A percentile compares a stretch with the other conserved stretches of the same genome.
Conservation (phyloP, 2,329 filamentous ascomycete species). For the Hypoxylon sp. region DNA sequence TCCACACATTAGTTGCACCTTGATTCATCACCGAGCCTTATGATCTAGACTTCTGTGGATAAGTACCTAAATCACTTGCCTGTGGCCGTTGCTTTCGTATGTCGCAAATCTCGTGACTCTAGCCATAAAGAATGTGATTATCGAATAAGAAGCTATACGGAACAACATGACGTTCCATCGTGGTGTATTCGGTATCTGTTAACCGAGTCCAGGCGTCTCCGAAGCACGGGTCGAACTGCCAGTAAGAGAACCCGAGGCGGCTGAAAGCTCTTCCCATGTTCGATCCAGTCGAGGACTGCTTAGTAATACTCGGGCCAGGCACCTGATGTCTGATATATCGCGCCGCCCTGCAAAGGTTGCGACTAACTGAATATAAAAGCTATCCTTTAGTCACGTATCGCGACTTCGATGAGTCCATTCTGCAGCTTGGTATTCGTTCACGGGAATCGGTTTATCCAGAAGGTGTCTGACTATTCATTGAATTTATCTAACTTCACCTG, state of each 20-base stretch:
- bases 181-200: background rate
- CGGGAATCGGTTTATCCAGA: constrained; percentile 17
- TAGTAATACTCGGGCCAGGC: too few species aligned
- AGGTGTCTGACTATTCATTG: background rate
- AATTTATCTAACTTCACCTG: constrained; percentile 22
- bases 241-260: background rate
- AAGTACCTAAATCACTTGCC: background rate
- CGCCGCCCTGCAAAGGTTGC: background rate
- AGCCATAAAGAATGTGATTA: background rate
- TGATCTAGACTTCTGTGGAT: background rate
- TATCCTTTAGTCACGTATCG: background rate
- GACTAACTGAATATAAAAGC: background rate
- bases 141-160: background rate
- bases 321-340: background rate
- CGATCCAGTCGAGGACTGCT: background rate
- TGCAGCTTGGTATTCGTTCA: constrained; percentile 25
- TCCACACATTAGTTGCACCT: background rate
- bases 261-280: background rate
- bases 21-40: background rate
- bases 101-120: background rate
- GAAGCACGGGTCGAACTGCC: background rate
- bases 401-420: background rate
- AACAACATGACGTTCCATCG: background rate
- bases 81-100: background rate
- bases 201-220: background rate